Percentiles rank a stretch among this genome's conserved stretches.
Evolutionary conservation across 306 rosid genomes (phyloP).

Genomic region (Lathyrus oleraceus): DNA sequence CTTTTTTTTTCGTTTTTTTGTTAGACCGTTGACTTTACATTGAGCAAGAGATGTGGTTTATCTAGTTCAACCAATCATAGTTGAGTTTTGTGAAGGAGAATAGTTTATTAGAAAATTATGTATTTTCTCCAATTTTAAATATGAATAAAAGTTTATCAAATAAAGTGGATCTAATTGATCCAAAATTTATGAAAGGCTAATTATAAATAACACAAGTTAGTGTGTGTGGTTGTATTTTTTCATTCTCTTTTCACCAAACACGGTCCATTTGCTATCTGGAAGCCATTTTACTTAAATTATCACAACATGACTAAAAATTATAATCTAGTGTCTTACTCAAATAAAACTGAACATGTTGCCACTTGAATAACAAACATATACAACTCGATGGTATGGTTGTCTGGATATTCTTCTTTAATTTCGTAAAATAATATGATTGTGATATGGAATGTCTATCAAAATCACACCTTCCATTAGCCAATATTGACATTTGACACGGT

Average conservation of each 20-base stretch:
- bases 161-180: too few species aligned
- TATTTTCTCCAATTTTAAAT: too few species aligned
- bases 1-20: not conserved
- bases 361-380: not conserved
- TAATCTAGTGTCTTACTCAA: not conserved
- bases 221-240: not conserved
- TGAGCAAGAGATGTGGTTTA: conserved; percentile 14
- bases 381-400: conserved; percentile 22
- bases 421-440: too few species aligned
- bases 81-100: not conserved
- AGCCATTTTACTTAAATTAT: not conserved
- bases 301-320: not conserved
- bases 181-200: not conserved
- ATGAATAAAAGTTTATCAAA: too few species aligned
- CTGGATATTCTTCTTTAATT: conserved; percentile 8
- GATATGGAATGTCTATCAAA: too few species aligned
- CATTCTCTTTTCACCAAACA: not conserved
- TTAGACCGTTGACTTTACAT: not conserved
- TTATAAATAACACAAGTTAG: conserved; percentile 32
- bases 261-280: not conserved
- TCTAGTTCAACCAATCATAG: conserved; percentile 14
- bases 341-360: not conserved
- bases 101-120: not conserved
- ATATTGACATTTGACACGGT: too few species aligned
- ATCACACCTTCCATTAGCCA: too few species aligned